phyloP scores from a whole-genome alignment of 306 rosid species.

The Glycine soja region DNA sequence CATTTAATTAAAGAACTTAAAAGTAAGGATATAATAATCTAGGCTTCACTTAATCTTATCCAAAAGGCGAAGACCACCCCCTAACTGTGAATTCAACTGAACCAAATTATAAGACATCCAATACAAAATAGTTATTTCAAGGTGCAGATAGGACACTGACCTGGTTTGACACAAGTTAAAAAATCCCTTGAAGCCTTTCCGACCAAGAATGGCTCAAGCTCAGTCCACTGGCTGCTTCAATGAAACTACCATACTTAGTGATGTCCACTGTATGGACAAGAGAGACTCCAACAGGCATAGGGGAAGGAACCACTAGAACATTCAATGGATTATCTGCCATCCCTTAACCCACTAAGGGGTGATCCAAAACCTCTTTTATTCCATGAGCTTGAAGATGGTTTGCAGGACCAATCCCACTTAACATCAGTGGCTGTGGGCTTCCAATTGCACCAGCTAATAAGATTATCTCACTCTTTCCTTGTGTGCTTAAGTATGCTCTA shows the following conservation, averaged over 20 bases:
- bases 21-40: background rate
- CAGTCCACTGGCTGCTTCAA: conserved; percentile 71
- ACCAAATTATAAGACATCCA: background rate
- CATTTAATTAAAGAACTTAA: background rate
- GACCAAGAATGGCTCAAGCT: conserved; percentile 53
- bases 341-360: conserved; percentile 74
- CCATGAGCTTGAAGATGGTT: conserved; percentile 67
- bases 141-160: conserved; percentile 46
- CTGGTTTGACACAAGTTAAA: conserved; percentile 55
- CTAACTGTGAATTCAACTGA: background rate
- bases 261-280: conserved; percentile 73
- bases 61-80: too few species aligned
- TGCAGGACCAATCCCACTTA: conserved; percentile 77
- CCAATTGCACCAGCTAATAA: conserved; percentile 81
- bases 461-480: conserved; percentile 60
- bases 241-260: conserved; percentile 60
- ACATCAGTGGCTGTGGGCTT: conserved; percentile 74
- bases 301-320: conserved; percentile 65
- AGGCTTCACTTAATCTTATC: background rate
- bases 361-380: conserved; percentile 60
- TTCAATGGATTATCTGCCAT: conserved; percentile 88
- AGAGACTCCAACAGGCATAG: conserved; percentile 73
- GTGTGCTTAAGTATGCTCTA: conserved; percentile 50
- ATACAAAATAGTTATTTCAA: too few species aligned
- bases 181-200: conserved; percentile 47